Percentiles rank a stretch among this genome's conserved stretches.
Conservation (phyloP, 306 rosid species). For the Cicer bijugum region DNA sequence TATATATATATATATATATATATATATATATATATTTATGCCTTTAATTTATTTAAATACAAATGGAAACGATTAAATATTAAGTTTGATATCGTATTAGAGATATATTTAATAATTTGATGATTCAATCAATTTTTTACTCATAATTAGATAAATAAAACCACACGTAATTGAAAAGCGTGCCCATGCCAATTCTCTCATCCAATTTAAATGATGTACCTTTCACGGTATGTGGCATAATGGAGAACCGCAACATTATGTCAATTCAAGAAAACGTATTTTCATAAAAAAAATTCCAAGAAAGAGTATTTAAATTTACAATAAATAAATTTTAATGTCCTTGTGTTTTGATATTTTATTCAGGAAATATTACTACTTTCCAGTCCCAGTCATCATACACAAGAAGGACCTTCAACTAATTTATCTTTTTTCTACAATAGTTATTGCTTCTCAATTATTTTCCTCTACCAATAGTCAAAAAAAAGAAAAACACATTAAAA, state of each 20-base stretch:
- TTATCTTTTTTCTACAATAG: neutral
- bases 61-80: too few species aligned
- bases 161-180: neutral
- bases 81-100: too few species aligned
- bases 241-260: slow-evolving; percentile 5
- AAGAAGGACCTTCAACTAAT: neutral
- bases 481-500: neutral
- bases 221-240: slow-evolving; percentile 11
- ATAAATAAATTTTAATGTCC: neutral
- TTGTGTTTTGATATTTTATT: neutral
- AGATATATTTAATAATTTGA: too few species aligned
- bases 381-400: neutral
- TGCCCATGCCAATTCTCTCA: neutral
- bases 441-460: neutral
- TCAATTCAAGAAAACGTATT: neutral
- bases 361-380: neutral
- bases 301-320: neutral
- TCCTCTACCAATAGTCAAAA: neutral
- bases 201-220: slow-evolving; percentile 4
- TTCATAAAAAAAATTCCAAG: neutral
- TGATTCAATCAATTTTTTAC: too few species aligned
- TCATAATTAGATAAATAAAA: neutral
- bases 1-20: too few species aligned
- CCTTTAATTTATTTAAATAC: too few species aligned
- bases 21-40: too few species aligned